Conservation (phyloP, 345 rosid genomes). For the Eucalyptus sp. region DNA sequence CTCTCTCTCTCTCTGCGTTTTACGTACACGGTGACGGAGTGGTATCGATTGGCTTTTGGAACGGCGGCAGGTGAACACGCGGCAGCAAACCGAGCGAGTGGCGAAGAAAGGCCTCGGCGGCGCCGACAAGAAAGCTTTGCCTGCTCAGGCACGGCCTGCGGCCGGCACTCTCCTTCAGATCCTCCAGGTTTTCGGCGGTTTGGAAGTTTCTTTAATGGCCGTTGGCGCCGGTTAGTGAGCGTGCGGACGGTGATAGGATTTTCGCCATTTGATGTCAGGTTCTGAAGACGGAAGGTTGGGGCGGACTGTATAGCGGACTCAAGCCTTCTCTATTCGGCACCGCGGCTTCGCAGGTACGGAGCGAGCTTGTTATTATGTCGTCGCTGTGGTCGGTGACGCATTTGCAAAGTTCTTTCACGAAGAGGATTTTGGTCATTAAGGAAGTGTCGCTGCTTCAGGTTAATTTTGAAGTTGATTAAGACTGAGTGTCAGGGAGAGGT, state of each 20-base stretch:
- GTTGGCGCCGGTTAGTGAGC: not conserved
- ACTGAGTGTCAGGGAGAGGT: not conserved
- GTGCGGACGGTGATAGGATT: not conserved
- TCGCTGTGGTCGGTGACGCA: not conserved
- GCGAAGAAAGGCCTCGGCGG: constrained; percentile 18
- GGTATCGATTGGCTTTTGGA: not conserved
- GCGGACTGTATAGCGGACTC: constrained; percentile 64
- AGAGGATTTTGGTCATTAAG: not conserved
- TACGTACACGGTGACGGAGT: not conserved
- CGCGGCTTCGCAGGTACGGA: constrained; percentile 44
- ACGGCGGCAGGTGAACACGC: constrained; percentile 42
- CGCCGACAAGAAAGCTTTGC: not conserved
- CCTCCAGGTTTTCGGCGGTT: constrained; percentile 13
- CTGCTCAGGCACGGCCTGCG: not conserved
- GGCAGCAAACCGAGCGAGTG: constrained; percentile 60
- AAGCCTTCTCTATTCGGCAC: constrained; percentile 69
- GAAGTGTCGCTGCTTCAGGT: not conserved
- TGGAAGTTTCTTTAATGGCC: not conserved
- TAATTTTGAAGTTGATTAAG: not conserved
- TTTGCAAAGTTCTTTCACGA: not conserved
- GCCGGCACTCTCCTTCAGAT: constrained; percentile 31
- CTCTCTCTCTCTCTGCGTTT: not conserved
- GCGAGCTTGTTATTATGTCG: not conserved
- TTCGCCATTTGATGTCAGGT: constrained; percentile 10
- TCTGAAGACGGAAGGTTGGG: constrained; percentile 42